Percentiles rank a stretch among this genome's conserved stretches.
Conservation (phyloP, 2,329 filamentous ascomycete species). For the Aspergillus ochraceus region DNA sequence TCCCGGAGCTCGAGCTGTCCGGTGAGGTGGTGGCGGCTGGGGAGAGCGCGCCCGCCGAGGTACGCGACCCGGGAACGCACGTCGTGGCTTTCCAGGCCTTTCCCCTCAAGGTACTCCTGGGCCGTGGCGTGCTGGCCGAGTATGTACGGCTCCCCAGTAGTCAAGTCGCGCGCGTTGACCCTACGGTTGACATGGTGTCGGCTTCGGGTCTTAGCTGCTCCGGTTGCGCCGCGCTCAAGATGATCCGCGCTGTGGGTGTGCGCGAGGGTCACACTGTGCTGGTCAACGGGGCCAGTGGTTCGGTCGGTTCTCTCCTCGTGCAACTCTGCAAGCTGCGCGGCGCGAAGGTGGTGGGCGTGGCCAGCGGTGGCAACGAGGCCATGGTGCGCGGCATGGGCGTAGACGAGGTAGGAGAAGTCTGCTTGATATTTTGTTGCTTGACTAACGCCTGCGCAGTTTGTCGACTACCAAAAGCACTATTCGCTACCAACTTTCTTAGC, state of each 20-base stretch:
- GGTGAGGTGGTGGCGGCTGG: slow-evolving; percentile 18
- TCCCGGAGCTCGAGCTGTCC: slow-evolving; percentile 20
- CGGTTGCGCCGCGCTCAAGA: slow-evolving; percentile 19
- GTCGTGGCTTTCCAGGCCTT: slow-evolving; percentile 16
- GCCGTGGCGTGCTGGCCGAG: background rate
- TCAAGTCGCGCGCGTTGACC: background rate
- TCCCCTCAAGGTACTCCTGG: background rate
- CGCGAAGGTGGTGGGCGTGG: slow-evolving; percentile 18
- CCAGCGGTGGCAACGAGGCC: slow-evolving; percentile 18
- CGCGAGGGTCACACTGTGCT: slow-evolving; percentile 17
- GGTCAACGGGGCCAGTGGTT: slow-evolving; percentile 21
- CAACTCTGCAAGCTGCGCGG: slow-evolving; percentile 19
- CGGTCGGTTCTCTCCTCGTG: slow-evolving; percentile 18
- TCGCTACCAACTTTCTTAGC: slow-evolving; percentile 10
- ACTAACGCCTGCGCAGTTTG: background rate
- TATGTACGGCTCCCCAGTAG: background rate
- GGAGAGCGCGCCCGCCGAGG: slow-evolving; percentile 9
- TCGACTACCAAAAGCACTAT: background rate
- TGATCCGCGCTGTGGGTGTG: slow-evolving; percentile 18
- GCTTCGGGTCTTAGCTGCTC: slow-evolving; percentile 14
- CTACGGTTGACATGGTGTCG: slow-evolving; percentile 13
- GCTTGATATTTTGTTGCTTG: background rate
- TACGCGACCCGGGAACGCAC: slow-evolving; percentile 11
- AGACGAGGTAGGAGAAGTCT: slow-evolving; percentile 12
- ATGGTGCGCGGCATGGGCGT: slow-evolving; percentile 19